A percentile compares a stretch with the other conserved stretches of the same genome.
Evolutionary conservation across 208 protist species (phyloP).

Genomic region (Phytomonas sp.): DNA sequence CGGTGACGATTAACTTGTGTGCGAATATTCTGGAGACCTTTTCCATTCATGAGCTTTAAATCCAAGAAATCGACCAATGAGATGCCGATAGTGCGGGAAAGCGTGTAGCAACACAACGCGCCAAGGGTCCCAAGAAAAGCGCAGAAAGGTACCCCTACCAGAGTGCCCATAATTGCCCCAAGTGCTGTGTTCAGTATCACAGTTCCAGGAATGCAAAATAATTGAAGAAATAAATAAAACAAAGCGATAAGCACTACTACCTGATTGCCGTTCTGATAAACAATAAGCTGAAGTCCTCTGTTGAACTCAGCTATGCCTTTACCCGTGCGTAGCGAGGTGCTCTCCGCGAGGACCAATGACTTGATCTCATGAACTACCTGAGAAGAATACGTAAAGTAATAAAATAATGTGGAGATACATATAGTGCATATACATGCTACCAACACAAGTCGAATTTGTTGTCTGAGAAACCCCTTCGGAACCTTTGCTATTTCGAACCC

Average conservation of each 20-base stretch:
- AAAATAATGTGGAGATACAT: neutral
- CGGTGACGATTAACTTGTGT: slow-evolving; percentile 45
- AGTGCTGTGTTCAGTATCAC: slow-evolving; percentile 73
- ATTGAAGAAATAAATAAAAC: slow-evolving; percentile 71
- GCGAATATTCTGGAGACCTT: slow-evolving; percentile 47
- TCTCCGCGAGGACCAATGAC: neutral
- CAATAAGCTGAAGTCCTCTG: slow-evolving; percentile 27
- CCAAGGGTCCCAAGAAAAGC: slow-evolving; percentile 50
- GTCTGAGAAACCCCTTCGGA: neutral
- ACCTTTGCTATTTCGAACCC: neutral
- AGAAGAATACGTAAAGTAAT: slow-evolving; percentile 13
- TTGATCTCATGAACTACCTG: neutral
- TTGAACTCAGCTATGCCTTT: slow-evolving; percentile 40
- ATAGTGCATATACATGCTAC: neutral
- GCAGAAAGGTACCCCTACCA: slow-evolving; percentile 57
- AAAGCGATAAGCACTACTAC: slow-evolving; percentile 36
- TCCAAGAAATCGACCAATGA: slow-evolving; percentile 37
- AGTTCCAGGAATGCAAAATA: slow-evolving; percentile 86
- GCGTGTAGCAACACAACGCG: slow-evolving; percentile 36
- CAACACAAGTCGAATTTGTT: neutral
- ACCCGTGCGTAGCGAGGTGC: slow-evolving; percentile 26
- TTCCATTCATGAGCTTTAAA: slow-evolving; percentile 38
- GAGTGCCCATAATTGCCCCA: slow-evolving; percentile 69
- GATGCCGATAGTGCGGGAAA: slow-evolving; percentile 34
- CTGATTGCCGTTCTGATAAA: slow-evolving; percentile 20